Conservation (phyloP, 2,329 filamentous ascomycete species). For the Xylariaceae sp. region DNA sequence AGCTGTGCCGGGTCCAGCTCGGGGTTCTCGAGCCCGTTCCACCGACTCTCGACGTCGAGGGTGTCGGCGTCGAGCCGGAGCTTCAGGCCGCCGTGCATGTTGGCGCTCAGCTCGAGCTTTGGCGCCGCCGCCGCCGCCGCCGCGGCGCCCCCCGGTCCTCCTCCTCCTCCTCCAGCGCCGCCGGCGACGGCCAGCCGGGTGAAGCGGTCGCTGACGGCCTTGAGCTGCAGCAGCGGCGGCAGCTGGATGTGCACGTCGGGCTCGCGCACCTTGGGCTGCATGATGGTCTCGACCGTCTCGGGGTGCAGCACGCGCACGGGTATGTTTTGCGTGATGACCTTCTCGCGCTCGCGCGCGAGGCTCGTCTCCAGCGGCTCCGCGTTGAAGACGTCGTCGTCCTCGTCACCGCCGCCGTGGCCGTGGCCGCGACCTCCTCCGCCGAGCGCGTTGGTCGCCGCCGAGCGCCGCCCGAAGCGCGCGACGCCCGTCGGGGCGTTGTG, state of each 20-base stretch:
- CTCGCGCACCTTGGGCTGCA: constrained; percentile 84
- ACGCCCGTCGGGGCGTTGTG: constrained; percentile 35
- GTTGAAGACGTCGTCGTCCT: constrained; percentile 39
- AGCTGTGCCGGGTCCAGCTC: constrained; percentile 74
- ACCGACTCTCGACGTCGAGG: constrained; percentile 76
- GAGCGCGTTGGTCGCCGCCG: constrained; percentile 3
- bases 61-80: constrained; percentile 77
- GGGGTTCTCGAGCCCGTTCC: constrained; percentile 81
- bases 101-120: constrained; percentile 80
- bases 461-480: constrained; percentile 19
- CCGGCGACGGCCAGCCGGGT: constrained; percentile 67
- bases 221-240: constrained; percentile 79
- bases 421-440: constrained; percentile 13
- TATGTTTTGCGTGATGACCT: constrained; percentile 89
- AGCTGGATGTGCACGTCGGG: constrained; percentile 92
- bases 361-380: constrained; percentile 48
- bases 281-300: constrained; percentile 79
- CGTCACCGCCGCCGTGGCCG: constrained; percentile 29
- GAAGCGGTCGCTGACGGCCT: constrained; percentile 91
- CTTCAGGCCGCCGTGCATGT: constrained; percentile 84
- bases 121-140: constrained; percentile 31
- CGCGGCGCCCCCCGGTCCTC: constrained; percentile 23
- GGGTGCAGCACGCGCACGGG: constrained; percentile 86
- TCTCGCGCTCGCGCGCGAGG: constrained; percentile 68
- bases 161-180: constrained; percentile 11